Conservation (phyloP, 2,329 filamentous ascomycete genomes). For the Paracoccidioides lutzii region DNA sequence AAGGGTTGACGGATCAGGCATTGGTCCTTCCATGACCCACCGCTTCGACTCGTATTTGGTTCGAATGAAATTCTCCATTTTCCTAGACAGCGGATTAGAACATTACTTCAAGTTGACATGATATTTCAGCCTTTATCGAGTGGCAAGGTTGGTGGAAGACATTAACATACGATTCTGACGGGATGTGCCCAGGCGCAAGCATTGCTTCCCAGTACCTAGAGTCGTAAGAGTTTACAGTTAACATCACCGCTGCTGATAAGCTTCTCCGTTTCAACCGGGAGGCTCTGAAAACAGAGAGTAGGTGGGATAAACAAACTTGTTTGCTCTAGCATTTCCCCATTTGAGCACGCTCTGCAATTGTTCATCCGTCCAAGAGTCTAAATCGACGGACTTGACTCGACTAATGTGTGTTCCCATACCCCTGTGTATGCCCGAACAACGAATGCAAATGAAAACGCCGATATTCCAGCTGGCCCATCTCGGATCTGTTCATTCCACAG, state of each 20-base stretch:
- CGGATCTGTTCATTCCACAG: conserved; percentile 49
- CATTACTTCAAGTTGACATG: not conserved
- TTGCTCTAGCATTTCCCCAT: conserved; percentile 93
- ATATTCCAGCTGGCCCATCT: conserved; percentile 99
- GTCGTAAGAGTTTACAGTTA: conserved; percentile 16
- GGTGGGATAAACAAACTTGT: conserved; percentile 50
- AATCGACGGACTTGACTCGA: conserved; percentile 92
- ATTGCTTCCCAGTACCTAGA: conserved; percentile 82
- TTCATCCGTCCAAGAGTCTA: conserved; percentile 97
- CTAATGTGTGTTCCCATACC: conserved; percentile 99
- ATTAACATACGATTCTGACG: conserved; percentile 59
- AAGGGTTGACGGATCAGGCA: conserved; percentile 81
- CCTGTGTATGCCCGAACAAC: conserved; percentile 95
- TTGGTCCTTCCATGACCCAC: conserved; percentile 97
- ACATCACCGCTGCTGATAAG: not conserved
- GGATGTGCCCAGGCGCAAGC: conserved; percentile 76
- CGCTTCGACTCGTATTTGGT: conserved; percentile 98
- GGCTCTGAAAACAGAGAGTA: conserved; percentile 5
- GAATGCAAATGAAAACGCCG: conserved; percentile 93
- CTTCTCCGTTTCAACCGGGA: too few relatives aligned
- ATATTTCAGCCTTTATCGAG: not conserved
- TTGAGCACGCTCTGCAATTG: conserved; percentile 84
- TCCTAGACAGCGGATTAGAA: conserved; percentile 33
- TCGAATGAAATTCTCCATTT: conserved; percentile 99
- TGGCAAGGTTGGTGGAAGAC: conserved; percentile 6